A percentile compares a stretch with the other conserved stretches of the same genome.
Conservation (phyloP, 805 yeast genomes). For the Maudiozyma pseudohumilis region DNA sequence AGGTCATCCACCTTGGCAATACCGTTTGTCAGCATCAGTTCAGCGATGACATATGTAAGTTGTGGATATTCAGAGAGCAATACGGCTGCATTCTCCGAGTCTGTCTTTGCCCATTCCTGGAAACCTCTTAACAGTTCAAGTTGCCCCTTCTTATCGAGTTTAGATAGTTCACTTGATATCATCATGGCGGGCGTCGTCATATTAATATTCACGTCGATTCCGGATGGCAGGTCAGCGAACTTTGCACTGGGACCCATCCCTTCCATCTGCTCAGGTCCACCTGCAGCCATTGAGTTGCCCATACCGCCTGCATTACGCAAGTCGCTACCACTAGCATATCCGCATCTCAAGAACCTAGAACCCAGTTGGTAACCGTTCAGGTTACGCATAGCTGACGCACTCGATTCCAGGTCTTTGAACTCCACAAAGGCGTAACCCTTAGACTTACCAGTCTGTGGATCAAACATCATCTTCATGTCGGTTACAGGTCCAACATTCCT, state of each 20-base stretch:
- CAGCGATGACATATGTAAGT: slow-evolving; percentile 72
- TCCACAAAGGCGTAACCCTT: slow-evolving; percentile 86
- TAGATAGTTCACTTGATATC: slow-evolving; percentile 27
- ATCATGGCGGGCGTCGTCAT: slow-evolving; percentile 33
- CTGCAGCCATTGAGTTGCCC: background rate
- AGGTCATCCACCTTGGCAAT: slow-evolving; percentile 28
- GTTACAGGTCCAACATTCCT: slow-evolving; percentile 82
- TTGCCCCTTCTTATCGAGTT: slow-evolving; percentile 19
- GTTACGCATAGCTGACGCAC: slow-evolving; percentile 84
- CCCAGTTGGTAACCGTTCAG: slow-evolving; percentile 72
- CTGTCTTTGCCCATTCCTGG: slow-evolving; percentile 44
- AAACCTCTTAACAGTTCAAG: slow-evolving; percentile 25
- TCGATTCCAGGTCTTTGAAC: slow-evolving; percentile 74
- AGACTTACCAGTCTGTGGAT: slow-evolving; percentile 80
- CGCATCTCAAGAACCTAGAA: slow-evolving; percentile 60
- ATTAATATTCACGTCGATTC: slow-evolving; percentile 34
- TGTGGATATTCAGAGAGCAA: slow-evolving; percentile 70
- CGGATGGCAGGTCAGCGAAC: slow-evolving; percentile 47
- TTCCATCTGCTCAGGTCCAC: background rate
- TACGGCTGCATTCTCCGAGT: slow-evolving; percentile 49
- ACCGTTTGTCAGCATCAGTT: slow-evolving; percentile 41
- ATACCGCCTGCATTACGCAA: slow-evolving; percentile 9
- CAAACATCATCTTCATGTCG: slow-evolving; percentile 67
- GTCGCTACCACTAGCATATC: slow-evolving; percentile 50
- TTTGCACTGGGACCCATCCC: slow-evolving; percentile 7